Evolutionary conservation across 2,329 filamentous ascomycete species (phyloP), one percentile per base, ranked within the genome.

Genomic region (Orbilia brochopaga): DNA sequence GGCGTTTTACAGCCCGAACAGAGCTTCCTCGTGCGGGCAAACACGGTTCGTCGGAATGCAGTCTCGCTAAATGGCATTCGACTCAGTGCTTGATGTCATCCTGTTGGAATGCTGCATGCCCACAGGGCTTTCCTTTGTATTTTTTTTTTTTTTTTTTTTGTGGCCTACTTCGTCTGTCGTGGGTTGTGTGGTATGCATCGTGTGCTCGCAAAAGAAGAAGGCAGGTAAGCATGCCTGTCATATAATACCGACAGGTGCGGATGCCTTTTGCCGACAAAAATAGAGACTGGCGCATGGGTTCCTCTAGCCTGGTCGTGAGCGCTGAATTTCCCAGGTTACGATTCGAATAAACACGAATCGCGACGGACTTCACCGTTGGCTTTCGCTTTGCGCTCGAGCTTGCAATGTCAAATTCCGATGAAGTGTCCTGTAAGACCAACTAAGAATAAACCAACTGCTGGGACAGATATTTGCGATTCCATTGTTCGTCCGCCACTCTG

Each of bases 231-330:
- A n/a, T n/a, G 37, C 37, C 37, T 4, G 11, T 69, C 46, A 40
- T 37, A 69, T 69, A 37, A 60, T 61, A 52, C 64, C 32, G 57
- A 54, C 52, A 30, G 27, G 27, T 40, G 19, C 17, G 15, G n/a
- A 35, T 17, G 21, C 40, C 24, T 23, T 30, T 54, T 53, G 46
- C 46, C n/a, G 37, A 69, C 58, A 58, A 69, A 69, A 62, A 69
- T 69, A 69, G 57, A 51, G 65, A 24, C 53, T n/a, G 65, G 44
- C 42, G 42, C 58, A 69, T 53, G 52, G 42, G 21, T 44, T 8
- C 37, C 24, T 35, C 40, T 40, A 15, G 52, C 42, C 56, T 32
- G 27, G 35, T 55, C 53, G 58, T 59, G 27, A 60, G 51, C 50
- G 50, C 19, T 44, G 30, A 42, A 40, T 30, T 51, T 50, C 54